phyloP scores from a whole-genome alignment of 805 yeast species.

The Ogataea trehaloabstinens region DNA sequence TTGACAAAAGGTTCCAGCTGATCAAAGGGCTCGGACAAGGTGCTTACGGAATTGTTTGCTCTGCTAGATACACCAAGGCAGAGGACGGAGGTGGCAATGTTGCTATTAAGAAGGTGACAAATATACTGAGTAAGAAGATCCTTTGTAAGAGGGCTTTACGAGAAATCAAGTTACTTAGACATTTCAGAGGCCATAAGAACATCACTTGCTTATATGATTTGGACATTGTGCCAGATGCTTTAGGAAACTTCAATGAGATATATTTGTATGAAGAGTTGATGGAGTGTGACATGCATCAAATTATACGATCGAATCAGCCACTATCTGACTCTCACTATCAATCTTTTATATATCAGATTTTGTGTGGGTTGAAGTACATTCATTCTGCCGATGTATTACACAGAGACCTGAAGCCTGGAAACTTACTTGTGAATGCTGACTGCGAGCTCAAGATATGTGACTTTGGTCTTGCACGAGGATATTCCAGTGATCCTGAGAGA shows the following conservation, averaged over 20 bases:
- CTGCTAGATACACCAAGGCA: slow-evolving; percentile 76
- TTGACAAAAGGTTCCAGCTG: slow-evolving; percentile 83
- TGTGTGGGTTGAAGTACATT: slow-evolving; percentile 90
- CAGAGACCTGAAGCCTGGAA: slow-evolving; percentile 93
- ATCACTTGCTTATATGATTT: slow-evolving; percentile 93
- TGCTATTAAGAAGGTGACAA: slow-evolving; percentile 95
- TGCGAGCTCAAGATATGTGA: slow-evolving; percentile 96
- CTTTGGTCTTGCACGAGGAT: slow-evolving; percentile 94
- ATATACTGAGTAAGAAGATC: slow-evolving; percentile 87
- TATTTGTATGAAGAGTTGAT: slow-evolving; percentile 93
- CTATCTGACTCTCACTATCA: slow-evolving; percentile 94
- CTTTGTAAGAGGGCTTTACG: slow-evolving; percentile 89
- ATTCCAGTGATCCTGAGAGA: slow-evolving; percentile 74
- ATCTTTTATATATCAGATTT: slow-evolving; percentile 84
- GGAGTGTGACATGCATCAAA: slow-evolving; percentile 99
- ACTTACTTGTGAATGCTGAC: slow-evolving; percentile 88
- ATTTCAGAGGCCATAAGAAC: slow-evolving; percentile 94
- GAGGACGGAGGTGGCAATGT: slow-evolving; percentile 80
- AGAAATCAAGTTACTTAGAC: slow-evolving; percentile 85
- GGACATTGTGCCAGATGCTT: slow-evolving; percentile 76
- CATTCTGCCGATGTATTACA: slow-evolving; percentile 96
- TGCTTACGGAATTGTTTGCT: slow-evolving; percentile 95
- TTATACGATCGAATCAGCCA: slow-evolving; percentile 89
- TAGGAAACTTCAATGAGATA: slow-evolving; percentile 80
- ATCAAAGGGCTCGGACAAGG: slow-evolving; percentile 96